phyloP scores from a whole-genome alignment of 148 eudicot species.

The Fagopyrum tataricum region DNA sequence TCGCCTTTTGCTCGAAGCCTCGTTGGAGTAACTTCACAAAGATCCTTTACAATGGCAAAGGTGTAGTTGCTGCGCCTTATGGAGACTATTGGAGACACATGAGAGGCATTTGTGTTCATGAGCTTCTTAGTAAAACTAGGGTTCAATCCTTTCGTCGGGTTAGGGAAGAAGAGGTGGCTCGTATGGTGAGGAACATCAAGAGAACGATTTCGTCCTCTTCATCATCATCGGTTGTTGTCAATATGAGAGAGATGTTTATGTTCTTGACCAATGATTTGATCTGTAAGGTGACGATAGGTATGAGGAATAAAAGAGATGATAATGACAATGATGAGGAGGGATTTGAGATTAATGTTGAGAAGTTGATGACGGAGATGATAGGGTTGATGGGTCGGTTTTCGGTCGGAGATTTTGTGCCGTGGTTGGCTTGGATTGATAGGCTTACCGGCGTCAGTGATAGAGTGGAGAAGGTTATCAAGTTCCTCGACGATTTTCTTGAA shows the following conservation, averaged over 20 bases:
- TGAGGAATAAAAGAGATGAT: not conserved
- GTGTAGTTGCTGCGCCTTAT: not conserved
- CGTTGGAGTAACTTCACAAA: not conserved
- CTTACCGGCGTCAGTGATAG: slow-evolving; percentile 26
- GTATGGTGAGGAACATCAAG: not conserved
- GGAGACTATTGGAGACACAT: slow-evolving; percentile 3
- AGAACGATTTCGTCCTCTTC: not conserved
- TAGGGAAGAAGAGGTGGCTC: not conserved
- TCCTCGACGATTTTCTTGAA: not conserved
- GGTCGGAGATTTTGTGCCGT: slow-evolving; percentile 37
- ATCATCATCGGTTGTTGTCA: not conserved
- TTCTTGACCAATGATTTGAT: not conserved
- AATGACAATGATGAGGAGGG: not conserved
- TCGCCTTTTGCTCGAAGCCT: slow-evolving; percentile 2
- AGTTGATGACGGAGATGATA: slow-evolving; percentile 14
- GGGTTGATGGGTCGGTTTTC: slow-evolving; percentile 21
- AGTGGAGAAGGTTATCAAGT: slow-evolving; percentile 18
- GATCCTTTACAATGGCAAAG: slow-evolving; percentile 6
- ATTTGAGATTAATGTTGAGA: not conserved
- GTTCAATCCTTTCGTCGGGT: not conserved
- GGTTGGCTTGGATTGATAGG: slow-evolving; percentile 32
- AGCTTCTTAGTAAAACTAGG: not conserved
- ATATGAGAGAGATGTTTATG: not conserved
- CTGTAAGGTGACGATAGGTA: not conserved
- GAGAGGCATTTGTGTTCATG: not conserved